Conservation (phyloP, 129 eudicot species). For the Helianthus tuberosus region DNA sequence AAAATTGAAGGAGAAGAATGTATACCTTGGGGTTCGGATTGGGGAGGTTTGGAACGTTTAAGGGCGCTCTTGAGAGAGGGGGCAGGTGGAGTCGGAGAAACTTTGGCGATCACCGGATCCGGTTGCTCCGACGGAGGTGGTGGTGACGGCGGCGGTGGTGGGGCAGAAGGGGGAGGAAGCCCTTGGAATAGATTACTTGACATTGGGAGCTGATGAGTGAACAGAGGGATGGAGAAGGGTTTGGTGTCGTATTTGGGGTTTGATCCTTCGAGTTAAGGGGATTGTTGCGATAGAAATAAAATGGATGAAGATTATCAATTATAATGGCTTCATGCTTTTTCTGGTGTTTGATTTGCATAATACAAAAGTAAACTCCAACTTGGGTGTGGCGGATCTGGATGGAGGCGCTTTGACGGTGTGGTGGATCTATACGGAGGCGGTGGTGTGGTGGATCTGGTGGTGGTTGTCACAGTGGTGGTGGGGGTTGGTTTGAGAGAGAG, state of each 20-base stretch:
- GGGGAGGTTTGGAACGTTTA: constrained; percentile 59
- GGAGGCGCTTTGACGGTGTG: too few species aligned
- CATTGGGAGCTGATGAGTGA: constrained; percentile 31
- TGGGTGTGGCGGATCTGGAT: too few species aligned
- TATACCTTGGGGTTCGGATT: constrained; percentile 58
- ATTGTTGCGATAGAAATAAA: too few species aligned
- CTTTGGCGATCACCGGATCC: not conserved
- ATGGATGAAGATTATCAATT: too few species aligned
- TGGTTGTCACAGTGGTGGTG: too few species aligned
- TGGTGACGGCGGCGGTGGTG: constrained; percentile 31
- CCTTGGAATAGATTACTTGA: constrained; percentile 65
- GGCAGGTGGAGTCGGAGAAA: constrained; percentile 32
- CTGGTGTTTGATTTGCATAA: too few species aligned
- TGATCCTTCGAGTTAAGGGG: not conserved
- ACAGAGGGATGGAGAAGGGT: too few species aligned
- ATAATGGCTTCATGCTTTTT: too few species aligned
- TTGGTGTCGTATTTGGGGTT: not conserved
- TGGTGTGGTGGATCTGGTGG: too few species aligned
- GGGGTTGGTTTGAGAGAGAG: too few species aligned
- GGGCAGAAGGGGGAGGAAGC: constrained; percentile 73
- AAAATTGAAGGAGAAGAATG: not conserved
- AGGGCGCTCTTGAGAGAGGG: constrained; percentile 84
- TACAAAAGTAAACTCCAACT: too few species aligned
- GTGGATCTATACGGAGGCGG: too few species aligned
- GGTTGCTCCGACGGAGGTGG: constrained; percentile 20